These are phyloP conservation scores for Haberlea rhodopensis DNA, from an alignment of 257 asterid genomes.

Conservation along the genomic window DNA sequence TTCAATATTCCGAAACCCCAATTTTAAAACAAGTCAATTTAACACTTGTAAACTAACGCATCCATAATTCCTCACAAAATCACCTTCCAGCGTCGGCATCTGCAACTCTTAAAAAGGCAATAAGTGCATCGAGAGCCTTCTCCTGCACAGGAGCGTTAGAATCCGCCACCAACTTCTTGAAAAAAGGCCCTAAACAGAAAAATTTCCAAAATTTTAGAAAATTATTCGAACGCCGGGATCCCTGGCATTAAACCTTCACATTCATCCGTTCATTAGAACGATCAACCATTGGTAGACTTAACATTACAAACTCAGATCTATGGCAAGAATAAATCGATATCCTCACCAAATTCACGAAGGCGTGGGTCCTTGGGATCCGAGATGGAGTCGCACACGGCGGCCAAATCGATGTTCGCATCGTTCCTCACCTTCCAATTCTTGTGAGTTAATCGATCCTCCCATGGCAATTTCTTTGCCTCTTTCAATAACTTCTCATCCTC, in stretches of 20 bases:
- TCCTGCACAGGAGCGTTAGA: slow-evolving; percentile 98
- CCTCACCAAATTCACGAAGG: slow-evolving; percentile 89
- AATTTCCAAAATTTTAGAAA: slow-evolving; percentile 22
- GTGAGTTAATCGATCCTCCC: slow-evolving; percentile 96
- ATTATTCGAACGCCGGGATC: slow-evolving; percentile 32
- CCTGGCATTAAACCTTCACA: slow-evolving; percentile 30
- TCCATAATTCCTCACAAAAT: slow-evolving; percentile 16
- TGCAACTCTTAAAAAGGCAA: slow-evolving; percentile 85
- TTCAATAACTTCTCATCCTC: slow-evolving; percentile 99
- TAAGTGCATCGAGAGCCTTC: slow-evolving; percentile 95
- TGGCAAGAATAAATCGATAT: slow-evolving; percentile 22
- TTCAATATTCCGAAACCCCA: slow-evolving; percentile 8
- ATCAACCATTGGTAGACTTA: slow-evolving; percentile 35
- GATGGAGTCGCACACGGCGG: slow-evolving; percentile 78
- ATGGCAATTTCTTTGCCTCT: slow-evolving; percentile 97
- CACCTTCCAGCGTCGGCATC: slow-evolving; percentile 97
- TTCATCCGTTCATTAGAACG: slow-evolving; percentile 30
- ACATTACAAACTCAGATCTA: slow-evolving; percentile 53
- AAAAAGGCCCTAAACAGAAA: slow-evolving; percentile 61
- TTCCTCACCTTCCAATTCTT: slow-evolving; percentile 99
- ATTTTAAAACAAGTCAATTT: neutral
- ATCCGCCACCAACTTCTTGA: slow-evolving; percentile 80
- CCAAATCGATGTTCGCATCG: slow-evolving; percentile 93
- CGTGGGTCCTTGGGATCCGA: slow-evolving; percentile 97
- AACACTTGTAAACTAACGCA: slow-evolving; percentile 7